Percentiles rank a stretch among this genome's conserved stretches.
Conservation (phyloP, 108 stramenopile species). For the Epithemia pelagica region DNA sequence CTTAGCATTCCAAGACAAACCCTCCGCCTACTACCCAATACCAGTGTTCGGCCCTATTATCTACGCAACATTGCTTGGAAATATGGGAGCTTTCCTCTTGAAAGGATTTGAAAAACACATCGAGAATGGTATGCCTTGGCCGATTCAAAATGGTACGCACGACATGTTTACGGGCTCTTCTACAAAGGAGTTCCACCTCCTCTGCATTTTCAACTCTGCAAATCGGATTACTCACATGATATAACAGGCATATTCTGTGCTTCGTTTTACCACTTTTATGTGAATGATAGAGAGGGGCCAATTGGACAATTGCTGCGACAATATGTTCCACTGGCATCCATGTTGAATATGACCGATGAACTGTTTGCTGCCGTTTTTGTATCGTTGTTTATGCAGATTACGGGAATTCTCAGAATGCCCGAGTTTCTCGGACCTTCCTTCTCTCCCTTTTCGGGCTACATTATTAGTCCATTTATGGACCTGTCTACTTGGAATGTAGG, state of each 20-base stretch:
- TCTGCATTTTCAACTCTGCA: neutral
- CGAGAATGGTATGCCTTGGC: conserved; percentile 56
- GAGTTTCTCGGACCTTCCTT: conserved; percentile 59
- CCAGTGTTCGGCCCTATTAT: conserved; percentile 77
- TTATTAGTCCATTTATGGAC: neutral
- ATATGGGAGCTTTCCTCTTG: conserved; percentile 70
- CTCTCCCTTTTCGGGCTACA: conserved; percentile 43
- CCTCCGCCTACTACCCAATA: conserved; percentile 66
- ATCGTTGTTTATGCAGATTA: conserved; percentile 56
- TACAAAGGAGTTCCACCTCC: no score
- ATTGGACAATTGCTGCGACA: conserved; percentile 49
- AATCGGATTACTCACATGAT: no score
- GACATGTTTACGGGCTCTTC: no score
- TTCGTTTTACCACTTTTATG: conserved; percentile 73
- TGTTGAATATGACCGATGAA: conserved; percentile 29
- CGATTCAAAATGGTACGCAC: conserved; percentile 47
- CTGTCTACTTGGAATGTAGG: neutral
- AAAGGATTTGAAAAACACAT: conserved; percentile 54
- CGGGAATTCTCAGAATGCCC: conserved; percentile 58
- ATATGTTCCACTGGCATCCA: conserved; percentile 20
- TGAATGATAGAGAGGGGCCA: conserved; percentile 49
- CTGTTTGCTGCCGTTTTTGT: conserved; percentile 49
- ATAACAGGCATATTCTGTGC: conserved; percentile 19
- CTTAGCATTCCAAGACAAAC: conserved; percentile 42
- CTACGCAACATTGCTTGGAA: conserved; percentile 64